phyloP scores from a whole-genome alignment of 2,329 filamentous ascomycete genomes.

The Paracoccidioides brasiliensis region DNA sequence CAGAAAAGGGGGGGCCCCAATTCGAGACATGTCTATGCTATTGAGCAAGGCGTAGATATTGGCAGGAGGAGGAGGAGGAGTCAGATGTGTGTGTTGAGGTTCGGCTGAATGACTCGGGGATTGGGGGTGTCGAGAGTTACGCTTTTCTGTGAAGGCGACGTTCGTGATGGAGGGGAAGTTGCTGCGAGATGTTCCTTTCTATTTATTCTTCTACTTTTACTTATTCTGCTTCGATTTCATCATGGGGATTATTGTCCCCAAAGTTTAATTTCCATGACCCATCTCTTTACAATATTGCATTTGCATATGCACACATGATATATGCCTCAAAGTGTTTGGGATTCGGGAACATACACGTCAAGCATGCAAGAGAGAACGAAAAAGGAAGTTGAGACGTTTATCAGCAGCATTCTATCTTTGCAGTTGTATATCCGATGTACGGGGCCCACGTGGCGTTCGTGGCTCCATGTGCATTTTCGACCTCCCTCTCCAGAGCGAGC shows the following conservation, averaged over 20 bases:
- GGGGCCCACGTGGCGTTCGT: too few relatives aligned
- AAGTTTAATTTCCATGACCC: too few relatives aligned
- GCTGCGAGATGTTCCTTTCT: slow-evolving; percentile 2
- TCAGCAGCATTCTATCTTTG: background rate
- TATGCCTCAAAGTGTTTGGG: too few relatives aligned
- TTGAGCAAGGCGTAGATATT: slow-evolving; percentile 41
- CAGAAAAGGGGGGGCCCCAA: slow-evolving; percentile 23
- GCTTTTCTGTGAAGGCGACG: slow-evolving; percentile 11
- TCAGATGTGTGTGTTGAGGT: slow-evolving; percentile 36
- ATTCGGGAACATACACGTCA: too few relatives aligned
- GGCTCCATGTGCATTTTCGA: too few relatives aligned
- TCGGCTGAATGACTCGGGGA: slow-evolving; percentile 23
- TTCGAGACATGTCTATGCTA: slow-evolving; percentile 23
- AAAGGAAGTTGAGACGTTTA: background rate
- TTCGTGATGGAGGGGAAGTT: slow-evolving; percentile 13
- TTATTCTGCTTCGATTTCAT: background rate
- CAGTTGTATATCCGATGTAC: background rate
- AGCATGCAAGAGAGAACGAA: too few relatives aligned
- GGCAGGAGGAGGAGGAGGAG: slow-evolving; percentile 37
- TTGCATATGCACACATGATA: too few relatives aligned
- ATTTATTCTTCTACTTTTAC: background rate
- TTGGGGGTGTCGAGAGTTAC: slow-evolving; percentile 10
- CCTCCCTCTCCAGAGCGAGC: too few relatives aligned
- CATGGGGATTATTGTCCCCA: too few relatives aligned
- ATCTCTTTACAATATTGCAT: too few relatives aligned